A percentile compares a stretch with the other conserved stretches of the same genome.
Evolutionary conservation across 257 asterid genomes (phyloP).

Genomic region (Nyctanthes arbortristis): DNA sequence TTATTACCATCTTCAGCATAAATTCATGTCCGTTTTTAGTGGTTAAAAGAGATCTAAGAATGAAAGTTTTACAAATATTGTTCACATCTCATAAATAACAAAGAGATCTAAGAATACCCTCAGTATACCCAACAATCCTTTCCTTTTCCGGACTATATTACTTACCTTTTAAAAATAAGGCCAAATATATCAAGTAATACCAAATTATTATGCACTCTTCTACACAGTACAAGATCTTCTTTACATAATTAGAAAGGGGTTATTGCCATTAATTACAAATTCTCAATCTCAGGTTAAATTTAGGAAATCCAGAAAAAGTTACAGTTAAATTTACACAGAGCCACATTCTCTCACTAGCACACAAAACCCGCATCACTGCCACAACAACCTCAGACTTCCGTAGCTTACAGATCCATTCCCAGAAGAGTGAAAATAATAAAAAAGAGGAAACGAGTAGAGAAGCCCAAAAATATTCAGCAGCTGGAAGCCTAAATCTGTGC

Average conservation of each 20-base stretch:
- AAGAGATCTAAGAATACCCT: neutral
- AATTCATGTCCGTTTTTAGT: too few species aligned
- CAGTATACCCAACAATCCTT: neutral
- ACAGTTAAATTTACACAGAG: constrained; percentile 12
- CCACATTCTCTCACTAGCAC: constrained; percentile 2
- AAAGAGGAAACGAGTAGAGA: neutral
- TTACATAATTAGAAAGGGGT: constrained; percentile 2
- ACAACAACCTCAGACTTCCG: neutral
- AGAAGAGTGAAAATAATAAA: neutral
- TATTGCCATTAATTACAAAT: too few species aligned
- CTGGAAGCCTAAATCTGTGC: neutral
- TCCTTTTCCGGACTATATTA: neutral
- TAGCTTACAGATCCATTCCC: constrained; percentile 1
- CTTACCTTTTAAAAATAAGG: neutral
- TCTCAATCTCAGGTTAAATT: constrained; percentile 25
- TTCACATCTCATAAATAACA: constrained; percentile 19
- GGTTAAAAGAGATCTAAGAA: too few species aligned
- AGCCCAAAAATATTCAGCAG: neutral
- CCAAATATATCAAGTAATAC: constrained; percentile 1
- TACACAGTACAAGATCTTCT: neutral
- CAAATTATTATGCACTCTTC: constrained; percentile 12
- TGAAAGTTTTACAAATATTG: neutral
- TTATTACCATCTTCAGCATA: too few species aligned
- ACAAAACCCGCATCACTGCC: constrained; percentile 3
- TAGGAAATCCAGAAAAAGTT: constrained; percentile 20